Base-by-base conservation (phyloP, 805 yeast species). In the Saccharomycopsis babjevae region DNA sequence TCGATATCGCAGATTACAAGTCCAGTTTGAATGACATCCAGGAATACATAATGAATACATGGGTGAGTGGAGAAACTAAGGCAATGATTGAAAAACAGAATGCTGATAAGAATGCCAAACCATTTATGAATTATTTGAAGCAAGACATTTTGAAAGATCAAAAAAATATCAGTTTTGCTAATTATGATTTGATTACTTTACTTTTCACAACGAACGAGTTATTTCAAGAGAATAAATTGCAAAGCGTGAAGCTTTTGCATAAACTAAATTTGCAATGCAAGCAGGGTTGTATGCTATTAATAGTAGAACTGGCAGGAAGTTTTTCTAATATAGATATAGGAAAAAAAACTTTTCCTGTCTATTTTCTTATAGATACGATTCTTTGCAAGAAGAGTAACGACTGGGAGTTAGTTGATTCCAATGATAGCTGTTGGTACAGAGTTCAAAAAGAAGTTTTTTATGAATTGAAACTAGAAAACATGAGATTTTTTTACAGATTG, bases 251-350 rank as follows among this genome's bases (percentile, higher is more conserved):
- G 59, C 76, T 87, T 57, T 74, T 90, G 59, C 83, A 84, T 62
- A 68, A 72, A 11, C 71, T 90, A 61, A 78, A 81, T 59, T 65
- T 68, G 5, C 50, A 69, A 7, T 88, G 96, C 71, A 68, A 72
- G 40, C 60, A 70, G 1, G 94, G 92, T 0, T 73, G 89, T 16
- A 71, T 80, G 34, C 71, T 90, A 40, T 74, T 91, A 54, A 82
- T 90, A 28, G 82, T 89, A 1, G 97, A 90, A 68, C 86, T 94
- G 73, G 97, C 97, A 0, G 97, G 97, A 0, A 87, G 96, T 10
- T 90, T 85, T 71, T 88, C 96, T 1, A 85, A 89, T 67, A 87
- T 90, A 43, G 78, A 83, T 1, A 79, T 90, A 52, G 96, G 96
- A 3, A 71, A 82, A 36, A 89, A 86, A 70, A 80, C 76, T 65